Conservation (phyloP, 2,329 filamentous ascomycete genomes). For the Xylariales sp. region DNA sequence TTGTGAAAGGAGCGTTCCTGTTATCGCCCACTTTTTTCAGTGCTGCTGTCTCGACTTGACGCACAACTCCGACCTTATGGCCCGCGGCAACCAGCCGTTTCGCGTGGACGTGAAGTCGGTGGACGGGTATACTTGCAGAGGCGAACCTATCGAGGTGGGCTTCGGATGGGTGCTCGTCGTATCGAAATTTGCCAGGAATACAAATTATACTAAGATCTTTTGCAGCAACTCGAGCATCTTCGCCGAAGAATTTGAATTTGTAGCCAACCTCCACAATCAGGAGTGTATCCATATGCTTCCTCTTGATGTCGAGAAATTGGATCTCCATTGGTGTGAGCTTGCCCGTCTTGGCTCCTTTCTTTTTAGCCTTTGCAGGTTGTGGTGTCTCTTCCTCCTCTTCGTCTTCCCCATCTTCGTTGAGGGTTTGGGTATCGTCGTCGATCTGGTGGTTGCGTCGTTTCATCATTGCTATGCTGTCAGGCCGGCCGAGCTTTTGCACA, state of each 20-base stretch:
- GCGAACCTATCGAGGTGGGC: constrained; percentile 92
- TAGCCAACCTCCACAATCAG: constrained; percentile 96
- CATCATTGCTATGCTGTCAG: constrained; percentile 80
- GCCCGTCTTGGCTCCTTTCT: constrained; percentile 75
- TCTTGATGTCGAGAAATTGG: constrained; percentile 94
- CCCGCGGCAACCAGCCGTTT: constrained; percentile 92
- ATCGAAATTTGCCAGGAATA: constrained; percentile 94
- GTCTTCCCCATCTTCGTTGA: constrained; percentile 66
- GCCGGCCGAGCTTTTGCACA: constrained; percentile 87
- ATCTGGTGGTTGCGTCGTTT: constrained; percentile 68
- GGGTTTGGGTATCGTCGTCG: constrained; percentile 62
- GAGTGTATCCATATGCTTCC: constrained; percentile 87
- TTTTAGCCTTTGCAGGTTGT: constrained; percentile 64
- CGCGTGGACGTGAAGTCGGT: constrained; percentile 90
- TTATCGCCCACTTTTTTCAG: constrained; percentile 96
- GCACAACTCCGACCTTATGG: constrained; percentile 94
- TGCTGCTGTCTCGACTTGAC: constrained; percentile 94
- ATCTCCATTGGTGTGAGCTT: constrained; percentile 96
- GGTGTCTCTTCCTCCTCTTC: constrained; percentile 64
- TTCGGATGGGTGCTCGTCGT: constrained; percentile 93
- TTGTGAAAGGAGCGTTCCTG: constrained; percentile 88
- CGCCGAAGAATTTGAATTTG: constrained; percentile 97
- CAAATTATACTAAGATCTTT: constrained; percentile 95
- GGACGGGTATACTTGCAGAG: constrained; percentile 93
- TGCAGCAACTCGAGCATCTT: constrained; percentile 89